phyloP scores from a whole-genome alignment of 352 stramenopile species.

The Pythium scleroteichum region DNA sequence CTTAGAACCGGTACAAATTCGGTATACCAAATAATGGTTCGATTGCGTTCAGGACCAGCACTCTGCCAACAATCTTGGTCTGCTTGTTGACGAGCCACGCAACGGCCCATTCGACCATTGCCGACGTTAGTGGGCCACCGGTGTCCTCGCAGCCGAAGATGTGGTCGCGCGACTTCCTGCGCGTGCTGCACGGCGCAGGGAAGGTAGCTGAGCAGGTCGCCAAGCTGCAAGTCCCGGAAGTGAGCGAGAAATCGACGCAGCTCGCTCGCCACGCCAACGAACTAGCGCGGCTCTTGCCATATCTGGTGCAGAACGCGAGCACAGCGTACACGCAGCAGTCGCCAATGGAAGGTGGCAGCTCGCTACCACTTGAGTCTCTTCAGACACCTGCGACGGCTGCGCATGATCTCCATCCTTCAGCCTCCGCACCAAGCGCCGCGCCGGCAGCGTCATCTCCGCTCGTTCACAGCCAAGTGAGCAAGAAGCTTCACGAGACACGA shows the following conservation, averaged over 20 bases:
- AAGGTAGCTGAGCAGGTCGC: constrained; percentile 65
- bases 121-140: constrained; percentile 6
- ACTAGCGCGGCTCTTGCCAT: constrained; percentile 47
- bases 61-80: constrained; percentile 2
- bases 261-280: constrained; percentile 23
- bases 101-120: constrained; percentile 6
- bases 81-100: not conserved
- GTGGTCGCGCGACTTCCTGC: constrained; percentile 72
- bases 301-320: constrained; percentile 36
- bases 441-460: constrained; percentile 1
- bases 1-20: constrained; percentile 10
- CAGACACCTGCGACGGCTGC: not conserved
- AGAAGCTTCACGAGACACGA: constrained; percentile 11
- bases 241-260: constrained; percentile 33
- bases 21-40: constrained; percentile 18
- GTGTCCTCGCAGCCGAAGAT: constrained; percentile 28
- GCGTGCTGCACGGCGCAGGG: constrained; percentile 64
- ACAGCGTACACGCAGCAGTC: no score
- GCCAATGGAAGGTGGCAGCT: no score
- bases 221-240: constrained; percentile 39
- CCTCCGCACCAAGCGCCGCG: not conserved
- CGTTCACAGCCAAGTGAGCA: constrained; percentile 15
- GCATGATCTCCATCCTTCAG: constrained; percentile 10
- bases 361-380: no score
- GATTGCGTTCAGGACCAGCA: constrained; percentile 16